Conservation (phyloP, 2,329 filamentous ascomycete genomes). For the Rhinocladiella similis region DNA sequence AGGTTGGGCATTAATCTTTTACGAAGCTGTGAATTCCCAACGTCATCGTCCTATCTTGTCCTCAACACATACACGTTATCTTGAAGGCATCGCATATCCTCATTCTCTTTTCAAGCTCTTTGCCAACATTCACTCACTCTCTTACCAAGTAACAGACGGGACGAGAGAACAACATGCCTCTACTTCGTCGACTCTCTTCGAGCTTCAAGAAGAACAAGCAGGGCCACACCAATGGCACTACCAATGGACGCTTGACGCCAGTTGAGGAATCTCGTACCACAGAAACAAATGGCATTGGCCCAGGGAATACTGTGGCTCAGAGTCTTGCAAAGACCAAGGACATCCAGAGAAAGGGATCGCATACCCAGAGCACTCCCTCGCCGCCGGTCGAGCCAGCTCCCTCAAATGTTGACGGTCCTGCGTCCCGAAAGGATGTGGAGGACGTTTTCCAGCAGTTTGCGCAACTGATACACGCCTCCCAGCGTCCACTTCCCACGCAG, state of each 20-base stretch:
- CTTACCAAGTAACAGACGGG: not conserved
- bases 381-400: not conserved
- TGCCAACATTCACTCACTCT: not conserved
- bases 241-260: slow-evolving; percentile 4
- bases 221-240: not conserved
- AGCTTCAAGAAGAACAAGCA: slow-evolving; percentile 13
- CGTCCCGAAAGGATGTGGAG: slow-evolving; percentile 42
- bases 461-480: slow-evolving; percentile 54
- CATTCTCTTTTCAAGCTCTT: not conserved
- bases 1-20: too few relatives aligned
- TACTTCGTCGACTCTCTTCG: slow-evolving; percentile 15
- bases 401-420: slow-evolving; percentile 31
- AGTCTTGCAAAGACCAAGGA: slow-evolving; percentile 20
- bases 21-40: too few relatives aligned
- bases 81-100: too few relatives aligned
- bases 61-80: too few relatives aligned
- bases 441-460: slow-evolving; percentile 46
- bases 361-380: not conserved
- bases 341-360: slow-evolving; percentile 8
- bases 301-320: slow-evolving; percentile 14
- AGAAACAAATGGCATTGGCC: slow-evolving; percentile 12
- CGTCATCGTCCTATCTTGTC: too few relatives aligned
- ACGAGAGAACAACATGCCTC: slow-evolving; percentile 2
- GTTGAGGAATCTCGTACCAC: slow-evolving; percentile 21
- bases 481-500: slow-evolving; percentile 63